Evolutionary conservation across 1,284 basidiomycete species (phyloP), one percentile per base, ranked within the genome.

Genomic region (Salmacisia buchloeana): DNA sequence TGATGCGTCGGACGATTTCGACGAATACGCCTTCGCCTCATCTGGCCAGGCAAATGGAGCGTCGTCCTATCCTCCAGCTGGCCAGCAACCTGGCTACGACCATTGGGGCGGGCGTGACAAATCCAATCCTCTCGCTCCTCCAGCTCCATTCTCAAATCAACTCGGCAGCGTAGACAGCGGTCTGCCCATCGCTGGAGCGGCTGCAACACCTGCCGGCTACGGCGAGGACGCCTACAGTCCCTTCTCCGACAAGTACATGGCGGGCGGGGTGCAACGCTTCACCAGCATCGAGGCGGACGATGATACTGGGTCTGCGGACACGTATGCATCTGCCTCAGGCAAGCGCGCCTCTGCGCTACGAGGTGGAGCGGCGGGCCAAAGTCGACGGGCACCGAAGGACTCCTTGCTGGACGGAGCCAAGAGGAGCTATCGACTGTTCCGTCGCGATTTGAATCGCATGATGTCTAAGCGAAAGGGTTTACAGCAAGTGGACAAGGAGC

Each of bases 231-330:
- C 64, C 21, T 63, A 69, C 27, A 66, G 71, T 18, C 72, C 74
- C 12, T 76, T 73, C 35, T 66, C 70, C 31, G 69, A 75, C 59
- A 58, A 69, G n/a, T 73, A 75, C 59, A 68, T 71, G 9, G 63
- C 69, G 64, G 54, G 65, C 21, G 59, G 49, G 5, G 34, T 13
- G 6, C 49, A 54, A 36, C 13, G 52, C 18, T 61, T 65, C 70
- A 79, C 78, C 65, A 70, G 63, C 58, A 79, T 79, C 54, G 75
- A 76, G 63, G 77, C 77, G 0, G 77, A 79, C 63, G 77, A 79
- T 49, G 73, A 75, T 15, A n/a, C 35, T 31, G 60, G 68, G 12
- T 59, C 64, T 3, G 64, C 69, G 21, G 61, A 52, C 25, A 39
- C 31, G 27, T 58, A 36, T 21, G 10, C 34, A 23, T 13, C 34